phyloP scores from a whole-genome alignment of 2,329 filamentous ascomycete genomes.

The Teratosphaeria zuluensis region DNA sequence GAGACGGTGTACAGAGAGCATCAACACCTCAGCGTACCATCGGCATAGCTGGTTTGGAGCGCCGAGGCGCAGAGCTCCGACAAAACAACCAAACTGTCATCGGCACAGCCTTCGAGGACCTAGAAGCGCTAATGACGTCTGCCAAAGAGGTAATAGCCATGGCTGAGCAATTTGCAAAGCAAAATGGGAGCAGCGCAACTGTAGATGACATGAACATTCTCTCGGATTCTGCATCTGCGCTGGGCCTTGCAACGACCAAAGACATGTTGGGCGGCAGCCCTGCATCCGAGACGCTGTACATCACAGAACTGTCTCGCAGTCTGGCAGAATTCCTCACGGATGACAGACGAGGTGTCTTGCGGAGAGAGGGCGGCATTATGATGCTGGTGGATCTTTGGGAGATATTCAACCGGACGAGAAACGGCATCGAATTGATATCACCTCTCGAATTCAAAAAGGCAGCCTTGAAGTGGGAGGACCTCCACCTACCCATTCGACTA shows the following conservation, averaged over 20 bases:
- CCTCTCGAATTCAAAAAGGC: slow-evolving; percentile 88
- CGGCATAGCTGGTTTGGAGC: slow-evolving; percentile 86
- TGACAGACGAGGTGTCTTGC: slow-evolving; percentile 67
- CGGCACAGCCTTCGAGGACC: slow-evolving; percentile 86
- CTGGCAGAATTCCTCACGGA: slow-evolving; percentile 84
- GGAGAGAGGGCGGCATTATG: slow-evolving; percentile 76
- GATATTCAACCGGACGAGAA: slow-evolving; percentile 84
- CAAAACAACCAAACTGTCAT: slow-evolving; percentile 92
- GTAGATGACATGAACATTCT: slow-evolving; percentile 65
- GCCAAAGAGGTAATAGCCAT: slow-evolving; percentile 93
- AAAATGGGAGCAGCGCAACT: slow-evolving; percentile 35
- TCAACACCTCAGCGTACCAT: slow-evolving; percentile 49
- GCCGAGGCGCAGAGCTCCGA: slow-evolving; percentile 70
- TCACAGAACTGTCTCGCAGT: slow-evolving; percentile 77
- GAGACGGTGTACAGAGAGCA: slow-evolving; percentile 14
- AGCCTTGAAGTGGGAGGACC: slow-evolving; percentile 73
- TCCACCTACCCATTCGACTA: slow-evolving; percentile 76
- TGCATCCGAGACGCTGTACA: slow-evolving; percentile 70
- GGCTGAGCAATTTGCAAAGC: slow-evolving; percentile 74
- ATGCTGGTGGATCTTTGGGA: slow-evolving; percentile 87
- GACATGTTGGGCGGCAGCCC: slow-evolving; percentile 68
- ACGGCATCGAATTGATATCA: slow-evolving; percentile 88
- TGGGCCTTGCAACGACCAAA: slow-evolving; percentile 87
- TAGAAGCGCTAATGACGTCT: slow-evolving; percentile 93
- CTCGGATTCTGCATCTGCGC: slow-evolving; percentile 70